phyloP scores from a whole-genome alignment of 1,284 basidiomycete species.

The Boletus mariae region DNA sequence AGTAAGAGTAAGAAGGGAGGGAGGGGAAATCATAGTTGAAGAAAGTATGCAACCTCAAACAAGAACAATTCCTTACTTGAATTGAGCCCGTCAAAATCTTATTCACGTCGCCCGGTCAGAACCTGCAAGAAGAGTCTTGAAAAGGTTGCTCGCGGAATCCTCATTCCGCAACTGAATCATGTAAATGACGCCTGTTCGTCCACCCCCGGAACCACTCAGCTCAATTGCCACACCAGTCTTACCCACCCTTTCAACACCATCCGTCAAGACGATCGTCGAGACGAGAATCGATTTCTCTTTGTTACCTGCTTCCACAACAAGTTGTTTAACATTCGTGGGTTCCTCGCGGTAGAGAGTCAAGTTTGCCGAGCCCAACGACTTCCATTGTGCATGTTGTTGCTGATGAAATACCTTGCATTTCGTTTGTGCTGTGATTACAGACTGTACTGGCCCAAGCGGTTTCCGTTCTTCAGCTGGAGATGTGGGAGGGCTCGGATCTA shows the following conservation, averaged over 20 bases:
- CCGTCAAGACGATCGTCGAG: conserved; percentile 92
- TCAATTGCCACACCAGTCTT: conserved; percentile 98
- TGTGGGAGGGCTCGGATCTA: conserved; percentile 72
- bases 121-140: conserved; percentile 83
- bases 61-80: neutral
- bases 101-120: conserved; percentile 57
- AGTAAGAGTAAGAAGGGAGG: neutral
- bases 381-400: conserved; percentile 96
- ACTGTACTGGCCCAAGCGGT: conserved; percentile 65
- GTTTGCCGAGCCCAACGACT: conserved; percentile 84
- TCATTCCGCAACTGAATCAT: conserved; percentile 96
- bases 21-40: neutral
- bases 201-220: conserved; percentile 78
- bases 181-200: conserved; percentile 93
- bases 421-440: conserved; percentile 86
- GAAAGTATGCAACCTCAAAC: neutral
- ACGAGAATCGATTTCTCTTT: conserved; percentile 79
- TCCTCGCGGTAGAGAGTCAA: conserved; percentile 84
- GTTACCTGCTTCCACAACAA: conserved; percentile 90
- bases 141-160: conserved; percentile 78
- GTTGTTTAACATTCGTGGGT: conserved; percentile 89
- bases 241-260: conserved; percentile 96
- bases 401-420: conserved; percentile 98
- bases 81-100: neutral
- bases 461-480: conserved; percentile 64